phyloP scores from a whole-genome alignment of 306 rosid genomes.

The Alnus glutinosa region DNA sequence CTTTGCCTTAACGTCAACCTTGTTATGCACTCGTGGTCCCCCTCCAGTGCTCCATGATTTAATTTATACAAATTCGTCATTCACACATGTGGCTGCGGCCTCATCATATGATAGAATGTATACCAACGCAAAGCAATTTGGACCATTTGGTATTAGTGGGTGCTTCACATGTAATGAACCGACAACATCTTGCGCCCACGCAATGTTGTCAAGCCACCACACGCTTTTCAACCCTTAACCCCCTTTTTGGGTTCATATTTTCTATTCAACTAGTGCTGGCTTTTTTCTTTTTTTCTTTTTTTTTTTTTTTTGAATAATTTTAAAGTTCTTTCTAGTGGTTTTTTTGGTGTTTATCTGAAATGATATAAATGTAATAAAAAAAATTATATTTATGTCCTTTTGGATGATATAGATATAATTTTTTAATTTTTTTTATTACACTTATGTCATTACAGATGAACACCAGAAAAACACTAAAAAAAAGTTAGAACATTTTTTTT shows the following conservation, averaged over 20 bases:
- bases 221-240: neutral
- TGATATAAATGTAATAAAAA: too few species aligned
- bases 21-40: conserved; percentile 35
- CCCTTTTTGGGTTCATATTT: neutral
- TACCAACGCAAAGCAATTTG: neutral
- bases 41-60: conserved; percentile 31
- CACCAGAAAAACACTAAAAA: too few species aligned
- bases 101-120: neutral
- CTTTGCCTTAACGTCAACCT: conserved; percentile 78
- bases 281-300: too few species aligned
- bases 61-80: conserved; percentile 31
- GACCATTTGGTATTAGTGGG: conserved; percentile 21
- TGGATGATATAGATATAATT: too few species aligned
- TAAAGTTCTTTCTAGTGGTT: too few species aligned
- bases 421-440: too few species aligned
- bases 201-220: neutral
- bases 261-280: too few species aligned
- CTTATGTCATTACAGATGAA: too few species aligned
- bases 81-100: conserved; percentile 27
- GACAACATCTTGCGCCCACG: neutral
- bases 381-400: too few species aligned
- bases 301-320: too few species aligned
- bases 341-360: too few species aligned
- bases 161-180: neutral
- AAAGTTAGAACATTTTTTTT: too few species aligned